Conservation (phyloP, 352 stramenopile genomes). For the Phytophthora cactorum region DNA sequence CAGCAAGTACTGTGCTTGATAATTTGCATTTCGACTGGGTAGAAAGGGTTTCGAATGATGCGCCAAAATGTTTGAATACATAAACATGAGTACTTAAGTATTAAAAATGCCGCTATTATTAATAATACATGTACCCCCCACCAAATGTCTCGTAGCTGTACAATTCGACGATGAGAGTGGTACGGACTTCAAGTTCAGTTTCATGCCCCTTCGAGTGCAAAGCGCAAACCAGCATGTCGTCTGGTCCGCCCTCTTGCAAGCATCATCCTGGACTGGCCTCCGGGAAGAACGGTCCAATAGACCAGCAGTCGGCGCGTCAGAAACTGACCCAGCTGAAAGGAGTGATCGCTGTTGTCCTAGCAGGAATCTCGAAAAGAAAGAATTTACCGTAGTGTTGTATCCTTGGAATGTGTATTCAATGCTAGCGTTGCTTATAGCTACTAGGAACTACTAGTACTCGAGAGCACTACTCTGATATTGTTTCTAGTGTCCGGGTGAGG, state of each 20-base stretch:
- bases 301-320: slow-evolving; percentile 24
- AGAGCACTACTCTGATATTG: background rate
- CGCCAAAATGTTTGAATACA: too few relatives aligned
- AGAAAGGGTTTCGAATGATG: too few relatives aligned
- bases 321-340: slow-evolving; percentile 33
- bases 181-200: slow-evolving; percentile 46
- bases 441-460: too few relatives aligned
- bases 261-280: slow-evolving; percentile 12
- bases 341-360: background rate
- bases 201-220: slow-evolving; percentile 31
- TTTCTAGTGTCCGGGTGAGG: background rate
- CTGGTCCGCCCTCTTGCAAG: slow-evolving; percentile 27
- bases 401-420: background rate
- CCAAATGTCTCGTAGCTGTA: slow-evolving; percentile 4
- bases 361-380: background rate
- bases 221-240: slow-evolving; percentile 11
- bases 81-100: too few relatives aligned
- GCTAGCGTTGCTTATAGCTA: background rate
- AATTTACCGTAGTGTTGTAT: background rate
- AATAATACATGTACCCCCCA: too few relatives aligned
- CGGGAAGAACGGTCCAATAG: slow-evolving; percentile 19
- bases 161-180: slow-evolving; percentile 35
- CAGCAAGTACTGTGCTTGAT: too few relatives aligned
- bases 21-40: too few relatives aligned
- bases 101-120: too few relatives aligned